Conservation (phyloP, 306 rosid genomes). For the Albizia julibrissin region DNA sequence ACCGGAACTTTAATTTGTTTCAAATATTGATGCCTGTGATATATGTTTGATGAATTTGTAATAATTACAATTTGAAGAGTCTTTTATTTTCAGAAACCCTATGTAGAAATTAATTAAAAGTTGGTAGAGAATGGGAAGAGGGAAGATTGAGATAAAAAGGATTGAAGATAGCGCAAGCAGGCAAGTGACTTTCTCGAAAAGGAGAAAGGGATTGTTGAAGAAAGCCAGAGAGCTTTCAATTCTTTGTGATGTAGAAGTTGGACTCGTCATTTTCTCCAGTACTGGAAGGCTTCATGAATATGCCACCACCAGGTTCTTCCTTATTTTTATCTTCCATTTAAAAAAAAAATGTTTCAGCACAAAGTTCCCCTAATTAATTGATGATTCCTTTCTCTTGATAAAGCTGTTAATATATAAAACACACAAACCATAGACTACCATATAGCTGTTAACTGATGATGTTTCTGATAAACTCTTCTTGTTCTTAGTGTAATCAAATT, state of each 20-base stretch:
- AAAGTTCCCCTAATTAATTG: neutral
- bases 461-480: neutral
- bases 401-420: too few species aligned
- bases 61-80: neutral
- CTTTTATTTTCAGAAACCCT: slow-evolving; percentile 50
- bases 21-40: neutral
- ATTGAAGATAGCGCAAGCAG: slow-evolving; percentile 72
- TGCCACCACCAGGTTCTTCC: slow-evolving; percentile 60
- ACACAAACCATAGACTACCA: neutral
- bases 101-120: neutral
- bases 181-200: slow-evolving; percentile 92
- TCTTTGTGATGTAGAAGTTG: slow-evolving; percentile 90
- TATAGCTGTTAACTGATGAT: neutral
- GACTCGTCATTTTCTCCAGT: slow-evolving; percentile 74
- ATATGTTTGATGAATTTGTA: neutral
- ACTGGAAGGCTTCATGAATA: slow-evolving; percentile 77
- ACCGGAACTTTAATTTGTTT: neutral
- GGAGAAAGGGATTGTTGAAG: slow-evolving; percentile 87
- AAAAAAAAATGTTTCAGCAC: neutral
- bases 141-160: slow-evolving; percentile 84
- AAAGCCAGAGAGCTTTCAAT: slow-evolving; percentile 82
- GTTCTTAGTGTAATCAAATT: too few species aligned
- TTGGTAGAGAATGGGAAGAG: slow-evolving; percentile 64
- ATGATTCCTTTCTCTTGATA: neutral
- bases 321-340: too few species aligned